Evolutionary conservation across 257 asterid species (phyloP), one percentile per base, ranked within the genome.

Genomic region (Sherardia arvensis): DNA sequence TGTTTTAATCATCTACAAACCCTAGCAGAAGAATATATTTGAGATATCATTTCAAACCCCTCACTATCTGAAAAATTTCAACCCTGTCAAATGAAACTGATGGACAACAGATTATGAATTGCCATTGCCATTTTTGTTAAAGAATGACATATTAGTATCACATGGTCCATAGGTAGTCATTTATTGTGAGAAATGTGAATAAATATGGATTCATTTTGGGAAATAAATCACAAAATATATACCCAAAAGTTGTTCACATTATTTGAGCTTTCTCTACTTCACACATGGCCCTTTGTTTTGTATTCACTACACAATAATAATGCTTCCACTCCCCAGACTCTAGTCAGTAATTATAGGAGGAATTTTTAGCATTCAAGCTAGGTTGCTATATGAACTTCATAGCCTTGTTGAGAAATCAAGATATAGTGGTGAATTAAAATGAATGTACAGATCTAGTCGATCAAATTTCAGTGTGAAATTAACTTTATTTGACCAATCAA

Each of bases 231-330:
- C 40, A 21, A 30, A 29, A 65, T 12, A 22, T 51, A 30, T 8
- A 29, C 22, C 33, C 18, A 45, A 32, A 18, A 51, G 33, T 43
- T 65, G 69, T 61, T 51, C 25, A n/a, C 25, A 65, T 65, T 65
- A 65, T 65, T 65, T 65, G 69, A 65, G 69, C 69, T 51, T 15
- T 51, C 17, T 49, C 30, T 48, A n/a, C 29, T 20, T 30, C 59
- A 28, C 48, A 48, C 59, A 48, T 29, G 68, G 48, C 45, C 48
- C 51, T 43, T 43, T 15, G 51, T 43, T 48, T 20, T 64, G 26
- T 51, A 22, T 65, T 59, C 49, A 65, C 25, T 32, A 4, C 49
- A 18, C 21, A 51, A 29, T 12, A 51, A 58, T 12, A 49, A 14
- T 22, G 28, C 59, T 30, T 49, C 68, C 60, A 11, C 17, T 49